phyloP scores from a whole-genome alignment of 2,329 filamentous ascomycete species.

The Emergomyces africanus region DNA sequence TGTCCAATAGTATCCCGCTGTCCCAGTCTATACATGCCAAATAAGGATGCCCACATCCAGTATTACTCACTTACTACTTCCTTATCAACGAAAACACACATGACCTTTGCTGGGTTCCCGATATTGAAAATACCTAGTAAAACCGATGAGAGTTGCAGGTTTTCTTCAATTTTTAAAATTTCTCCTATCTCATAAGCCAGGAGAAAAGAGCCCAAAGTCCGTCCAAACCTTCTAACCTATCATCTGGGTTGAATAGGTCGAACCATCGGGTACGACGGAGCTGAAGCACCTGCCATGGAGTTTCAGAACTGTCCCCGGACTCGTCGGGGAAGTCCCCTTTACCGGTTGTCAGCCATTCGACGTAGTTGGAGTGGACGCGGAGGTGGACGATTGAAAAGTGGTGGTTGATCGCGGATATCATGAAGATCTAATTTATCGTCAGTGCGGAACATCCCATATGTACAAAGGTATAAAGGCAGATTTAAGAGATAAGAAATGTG shows the following conservation, averaged over 20 bases:
- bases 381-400: conserved; percentile 48
- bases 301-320: conserved; percentile 13
- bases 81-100: neutral
- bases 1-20: neutral
- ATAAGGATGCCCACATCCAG: neutral
- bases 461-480: neutral
- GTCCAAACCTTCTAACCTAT: conserved; percentile 44
- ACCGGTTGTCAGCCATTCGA: conserved; percentile 41
- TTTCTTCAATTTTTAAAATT: neutral
- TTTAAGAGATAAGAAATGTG: neutral
- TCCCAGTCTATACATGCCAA: neutral
- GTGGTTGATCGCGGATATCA: conserved; percentile 50
- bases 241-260: conserved; percentile 41
- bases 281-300: conserved; percentile 39
- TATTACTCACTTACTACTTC: neutral
- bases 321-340: conserved; percentile 16
- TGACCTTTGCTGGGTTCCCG: neutral
- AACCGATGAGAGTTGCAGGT: neutral
- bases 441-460: neutral
- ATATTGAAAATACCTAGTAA: neutral
- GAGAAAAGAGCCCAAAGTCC: conserved; percentile 47
- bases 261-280: conserved; percentile 47
- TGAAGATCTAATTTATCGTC: conserved; percentile 38
- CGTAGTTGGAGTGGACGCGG: conserved; percentile 43
- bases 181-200: conserved; percentile 34